Percentiles rank a stretch among this genome's conserved stretches.
phyloP scores from a whole-genome alignment of 2,329 filamentous ascomycete species.

The Samsoniella hepiali region DNA sequence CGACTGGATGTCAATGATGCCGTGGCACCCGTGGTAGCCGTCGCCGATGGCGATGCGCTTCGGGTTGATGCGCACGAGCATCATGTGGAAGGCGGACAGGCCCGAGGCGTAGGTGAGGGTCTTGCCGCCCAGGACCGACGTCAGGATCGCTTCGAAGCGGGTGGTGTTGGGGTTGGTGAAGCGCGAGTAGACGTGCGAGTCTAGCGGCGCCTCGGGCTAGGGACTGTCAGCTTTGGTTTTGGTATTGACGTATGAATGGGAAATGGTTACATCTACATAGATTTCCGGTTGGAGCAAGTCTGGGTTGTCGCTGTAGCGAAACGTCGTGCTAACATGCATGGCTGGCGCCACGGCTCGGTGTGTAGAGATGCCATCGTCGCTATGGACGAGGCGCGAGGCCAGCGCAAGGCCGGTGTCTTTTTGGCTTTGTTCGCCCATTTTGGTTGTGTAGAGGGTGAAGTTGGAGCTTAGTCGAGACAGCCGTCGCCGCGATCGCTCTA shows the following conservation, averaged over 20 bases:
- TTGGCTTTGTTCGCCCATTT: constrained; percentile 1
- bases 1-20: constrained; percentile 69
- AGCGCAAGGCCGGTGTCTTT: constrained; percentile 38
- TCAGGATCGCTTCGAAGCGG: constrained; percentile 80
- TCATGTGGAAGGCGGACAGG: constrained; percentile 81
- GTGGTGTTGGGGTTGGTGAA: constrained; percentile 74
- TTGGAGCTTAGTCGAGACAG: not conserved
- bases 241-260: not conserved
- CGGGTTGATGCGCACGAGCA: constrained; percentile 81
- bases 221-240: constrained; percentile 17
- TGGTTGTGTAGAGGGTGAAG: not conserved
- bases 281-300: constrained; percentile 52
- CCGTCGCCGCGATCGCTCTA: not conserved
- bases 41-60: constrained; percentile 75
- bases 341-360: constrained; percentile 81
- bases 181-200: constrained; percentile 81
- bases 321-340: constrained; percentile 88
- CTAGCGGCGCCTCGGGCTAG: constrained; percentile 49
- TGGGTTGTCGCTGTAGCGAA: constrained; percentile 73
- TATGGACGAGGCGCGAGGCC: constrained; percentile 74
- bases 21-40: constrained; percentile 93
- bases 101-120: constrained; percentile 79
- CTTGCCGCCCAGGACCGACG: constrained; percentile 66
- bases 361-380: constrained; percentile 72
- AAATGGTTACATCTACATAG: constrained; percentile 53